Conservation (phyloP, 1,284 basidiomycete genomes). For the Dichomitus squalens region DNA sequence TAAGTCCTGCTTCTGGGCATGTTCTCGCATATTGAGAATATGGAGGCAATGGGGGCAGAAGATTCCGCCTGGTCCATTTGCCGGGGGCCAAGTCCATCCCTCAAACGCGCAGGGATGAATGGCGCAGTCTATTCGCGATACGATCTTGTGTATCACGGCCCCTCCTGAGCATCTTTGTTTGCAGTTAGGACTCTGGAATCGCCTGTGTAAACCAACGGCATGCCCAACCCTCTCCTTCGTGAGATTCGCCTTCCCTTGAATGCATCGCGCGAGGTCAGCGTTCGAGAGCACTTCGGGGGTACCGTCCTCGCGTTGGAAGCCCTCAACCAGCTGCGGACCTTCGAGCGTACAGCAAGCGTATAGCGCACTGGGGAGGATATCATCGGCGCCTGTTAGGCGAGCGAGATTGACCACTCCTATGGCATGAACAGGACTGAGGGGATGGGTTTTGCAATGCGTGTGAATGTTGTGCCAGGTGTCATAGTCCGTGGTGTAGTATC, state of each 20-base stretch:
- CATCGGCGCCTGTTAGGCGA: conserved; percentile 5
- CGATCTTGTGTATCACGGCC: neutral
- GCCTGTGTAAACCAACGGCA: neutral
- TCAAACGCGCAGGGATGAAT: neutral
- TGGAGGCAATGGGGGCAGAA: neutral
- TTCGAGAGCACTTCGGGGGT: conserved; percentile 1
- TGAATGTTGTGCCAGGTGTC: neutral
- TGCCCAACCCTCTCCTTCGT: neutral
- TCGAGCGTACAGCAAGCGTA: neutral
- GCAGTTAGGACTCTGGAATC: neutral
- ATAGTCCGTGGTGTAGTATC: neutral
- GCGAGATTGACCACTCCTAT: conserved; percentile 15
- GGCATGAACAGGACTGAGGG: neutral
- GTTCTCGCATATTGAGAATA: neutral
- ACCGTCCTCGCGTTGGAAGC: conserved; percentile 3
- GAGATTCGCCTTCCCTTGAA: neutral
- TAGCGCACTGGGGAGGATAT: conserved; percentile 13
- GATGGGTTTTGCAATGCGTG: neutral
- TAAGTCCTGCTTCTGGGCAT: neutral
- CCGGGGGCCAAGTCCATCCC: neutral
- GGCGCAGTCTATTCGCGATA: too few relatives aligned
- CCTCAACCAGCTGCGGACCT: neutral
- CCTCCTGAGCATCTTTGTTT: too few relatives aligned
- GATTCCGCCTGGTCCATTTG: neutral
- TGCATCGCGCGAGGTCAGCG: neutral